These are phyloP conservation scores for Botryobasidium botryosum DNA, from an alignment of 768 basidiomycete species.

Conservation along the genomic window DNA sequence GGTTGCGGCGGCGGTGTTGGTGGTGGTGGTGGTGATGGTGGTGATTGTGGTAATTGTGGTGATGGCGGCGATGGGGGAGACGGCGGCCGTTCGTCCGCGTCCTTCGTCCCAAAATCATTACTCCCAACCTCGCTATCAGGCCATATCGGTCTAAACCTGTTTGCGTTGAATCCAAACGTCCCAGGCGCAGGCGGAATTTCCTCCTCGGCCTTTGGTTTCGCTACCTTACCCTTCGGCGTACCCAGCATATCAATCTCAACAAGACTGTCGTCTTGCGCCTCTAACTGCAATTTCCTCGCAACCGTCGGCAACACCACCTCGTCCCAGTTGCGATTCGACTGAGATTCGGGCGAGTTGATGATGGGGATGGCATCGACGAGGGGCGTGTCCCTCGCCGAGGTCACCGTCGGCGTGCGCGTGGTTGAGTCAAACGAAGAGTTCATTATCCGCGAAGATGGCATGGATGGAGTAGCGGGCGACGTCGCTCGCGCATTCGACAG, in stretches of 20 bases:
- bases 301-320: constrained; percentile 77
- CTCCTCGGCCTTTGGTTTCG: background rate
- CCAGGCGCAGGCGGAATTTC: constrained; percentile 36
- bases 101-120: too few species aligned
- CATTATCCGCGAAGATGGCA: too few species aligned
- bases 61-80: constrained; percentile 4
- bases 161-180: constrained; percentile 63
- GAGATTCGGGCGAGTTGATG: constrained; percentile 69
- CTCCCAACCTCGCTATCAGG: too few species aligned
- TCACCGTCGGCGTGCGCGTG: background rate
- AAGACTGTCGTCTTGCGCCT: constrained; percentile 48
- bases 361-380: constrained; percentile 62
- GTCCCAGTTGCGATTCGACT: constrained; percentile 59
- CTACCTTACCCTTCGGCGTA: constrained; percentile 8
- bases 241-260: constrained; percentile 37
- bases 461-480: too few species aligned
- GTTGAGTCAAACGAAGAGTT: background rate
- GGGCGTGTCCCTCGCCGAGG: too few species aligned
- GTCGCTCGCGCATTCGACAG: too few species aligned
- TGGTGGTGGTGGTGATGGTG: background rate
- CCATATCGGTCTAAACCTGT: too few species aligned
- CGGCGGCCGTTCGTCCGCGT: too few species aligned
- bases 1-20: background rate
- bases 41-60: background rate
- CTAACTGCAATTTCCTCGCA: constrained; percentile 64